A percentile compares a stretch with the other conserved stretches of the same genome.
Evolutionary conservation across 2,329 filamentous ascomycete species (phyloP).

Genomic region (Diaporthe longicolla): DNA sequence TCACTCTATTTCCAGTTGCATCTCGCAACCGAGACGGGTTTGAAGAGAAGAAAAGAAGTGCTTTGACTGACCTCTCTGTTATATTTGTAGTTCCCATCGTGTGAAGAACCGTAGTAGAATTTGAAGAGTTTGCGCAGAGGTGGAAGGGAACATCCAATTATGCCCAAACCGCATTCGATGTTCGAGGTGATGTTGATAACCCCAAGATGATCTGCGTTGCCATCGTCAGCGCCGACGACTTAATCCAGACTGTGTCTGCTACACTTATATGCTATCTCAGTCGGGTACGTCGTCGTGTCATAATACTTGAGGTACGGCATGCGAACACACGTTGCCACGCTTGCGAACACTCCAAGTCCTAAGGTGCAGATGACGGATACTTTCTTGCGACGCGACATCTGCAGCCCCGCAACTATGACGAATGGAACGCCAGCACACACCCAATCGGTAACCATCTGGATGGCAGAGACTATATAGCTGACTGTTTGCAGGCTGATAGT

Average conservation of each 20-base stretch:
- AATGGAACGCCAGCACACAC: constrained; percentile 1
- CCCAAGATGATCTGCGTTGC: neutral
- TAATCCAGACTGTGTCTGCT: neutral
- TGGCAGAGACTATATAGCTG: constrained; percentile 3
- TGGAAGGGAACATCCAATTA: constrained; percentile 11
- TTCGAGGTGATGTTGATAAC: constrained; percentile 17
- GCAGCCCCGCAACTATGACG: constrained; percentile 8
- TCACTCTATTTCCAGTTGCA: neutral
- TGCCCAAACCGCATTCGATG: constrained; percentile 1
- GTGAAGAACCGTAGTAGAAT: constrained; percentile 10
- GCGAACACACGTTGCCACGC: constrained; percentile 6
- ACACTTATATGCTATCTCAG: constrained; percentile 8
- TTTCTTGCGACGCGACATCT: constrained; percentile 17
- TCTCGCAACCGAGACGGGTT: neutral
- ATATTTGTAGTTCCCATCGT: neutral
- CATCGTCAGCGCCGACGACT: neutral
- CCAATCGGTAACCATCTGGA: constrained; percentile 14
- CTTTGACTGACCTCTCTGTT: neutral
- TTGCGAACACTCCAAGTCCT: constrained; percentile 1
- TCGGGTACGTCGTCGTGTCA: constrained; percentile 9
- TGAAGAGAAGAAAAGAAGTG: too few species aligned
- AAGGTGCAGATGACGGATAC: constrained; percentile 13
- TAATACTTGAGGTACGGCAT: constrained; percentile 5
- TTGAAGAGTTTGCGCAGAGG: constrained; percentile 12
- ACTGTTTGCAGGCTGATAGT: neutral